phyloP scores from a whole-genome alignment of 768 basidiomycete genomes.

The Pisolithus microcarpus region DNA sequence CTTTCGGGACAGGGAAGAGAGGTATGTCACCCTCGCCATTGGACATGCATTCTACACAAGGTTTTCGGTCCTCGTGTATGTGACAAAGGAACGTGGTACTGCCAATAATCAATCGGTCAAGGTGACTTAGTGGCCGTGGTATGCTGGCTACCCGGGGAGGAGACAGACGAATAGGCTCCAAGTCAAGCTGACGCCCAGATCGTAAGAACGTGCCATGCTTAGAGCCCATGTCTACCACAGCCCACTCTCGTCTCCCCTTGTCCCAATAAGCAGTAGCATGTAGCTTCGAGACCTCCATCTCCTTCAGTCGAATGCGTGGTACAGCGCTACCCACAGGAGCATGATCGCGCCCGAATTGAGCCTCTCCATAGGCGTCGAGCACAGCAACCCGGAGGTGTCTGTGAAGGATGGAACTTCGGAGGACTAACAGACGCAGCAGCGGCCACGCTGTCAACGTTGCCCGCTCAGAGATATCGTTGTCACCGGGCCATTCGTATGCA shows the following conservation, averaged over 20 bases:
- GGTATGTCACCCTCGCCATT: constrained; percentile 51
- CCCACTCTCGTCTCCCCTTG: constrained; percentile 50
- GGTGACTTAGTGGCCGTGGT: constrained; percentile 54
- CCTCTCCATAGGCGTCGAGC: constrained; percentile 54
- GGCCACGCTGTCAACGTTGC: constrained; percentile 5
- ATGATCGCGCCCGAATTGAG: constrained; percentile 70
- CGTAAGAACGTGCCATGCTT: constrained; percentile 76
- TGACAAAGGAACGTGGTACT: constrained; percentile 66
- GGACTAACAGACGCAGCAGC: constrained; percentile 34
- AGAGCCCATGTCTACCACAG: constrained; percentile 78
- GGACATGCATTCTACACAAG: constrained; percentile 56
- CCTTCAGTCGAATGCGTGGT: constrained; percentile 68
- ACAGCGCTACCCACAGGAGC: constrained; percentile 41
- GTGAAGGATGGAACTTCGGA: constrained; percentile 41
- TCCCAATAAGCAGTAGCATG: constrained; percentile 77
- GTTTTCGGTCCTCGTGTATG: constrained; percentile 53
- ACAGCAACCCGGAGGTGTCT: constrained; percentile 45
- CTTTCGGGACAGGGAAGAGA: constrained; percentile 32
- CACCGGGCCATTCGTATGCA: constrained; percentile 56
- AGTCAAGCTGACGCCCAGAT: constrained; percentile 12
- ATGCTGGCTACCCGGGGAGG: constrained; percentile 60
- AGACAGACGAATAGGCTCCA: constrained; percentile 47
- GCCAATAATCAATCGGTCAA: constrained; percentile 61
- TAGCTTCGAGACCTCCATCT: constrained; percentile 77
- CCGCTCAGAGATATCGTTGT: constrained; percentile 2